These are phyloP conservation scores for Amoebophrya sp. DNA, from an alignment of 169 alveolate species.

Conservation along the genomic window DNA sequence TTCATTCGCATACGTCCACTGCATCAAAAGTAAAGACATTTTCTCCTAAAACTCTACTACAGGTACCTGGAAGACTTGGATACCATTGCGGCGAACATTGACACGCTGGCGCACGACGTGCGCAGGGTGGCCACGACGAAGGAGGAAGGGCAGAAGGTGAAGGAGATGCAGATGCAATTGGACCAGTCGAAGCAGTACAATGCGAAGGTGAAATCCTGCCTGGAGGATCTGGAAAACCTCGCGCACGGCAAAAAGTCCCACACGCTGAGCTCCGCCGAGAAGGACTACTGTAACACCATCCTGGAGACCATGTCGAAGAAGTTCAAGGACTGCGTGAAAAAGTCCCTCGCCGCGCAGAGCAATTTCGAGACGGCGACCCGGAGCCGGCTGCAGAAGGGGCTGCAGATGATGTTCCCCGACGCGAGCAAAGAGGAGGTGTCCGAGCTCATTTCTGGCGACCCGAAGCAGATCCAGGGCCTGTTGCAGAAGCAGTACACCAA, in stretches of 20 bases:
- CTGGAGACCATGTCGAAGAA: not conserved
- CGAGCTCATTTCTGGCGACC: not conserved
- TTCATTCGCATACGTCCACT: not conserved
- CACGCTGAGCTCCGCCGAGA: not conserved
- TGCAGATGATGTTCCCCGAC: not conserved
- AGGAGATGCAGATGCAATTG: not conserved
- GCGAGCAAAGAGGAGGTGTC: not conserved
- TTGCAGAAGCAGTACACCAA: not conserved
- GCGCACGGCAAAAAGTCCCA: not conserved
- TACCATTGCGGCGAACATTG: not conserved
- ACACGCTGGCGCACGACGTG: not conserved
- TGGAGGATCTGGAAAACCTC: not conserved
- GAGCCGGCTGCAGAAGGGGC: not conserved
- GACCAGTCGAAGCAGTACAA: not conserved
- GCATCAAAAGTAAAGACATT: not conserved
- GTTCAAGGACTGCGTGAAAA: not conserved
- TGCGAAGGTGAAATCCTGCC: not conserved
- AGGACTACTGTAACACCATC: not conserved
- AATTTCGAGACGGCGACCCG: not conserved
- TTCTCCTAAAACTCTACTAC: not conserved
- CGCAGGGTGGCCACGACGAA: not conserved
- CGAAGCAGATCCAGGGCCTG: not conserved
- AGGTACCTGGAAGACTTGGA: conserved; percentile 15
- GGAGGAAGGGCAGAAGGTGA: not conserved
- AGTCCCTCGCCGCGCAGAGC: not conserved